phyloP scores from a whole-genome alignment of 208 protist species.

The Leishmania turanica region DNA sequence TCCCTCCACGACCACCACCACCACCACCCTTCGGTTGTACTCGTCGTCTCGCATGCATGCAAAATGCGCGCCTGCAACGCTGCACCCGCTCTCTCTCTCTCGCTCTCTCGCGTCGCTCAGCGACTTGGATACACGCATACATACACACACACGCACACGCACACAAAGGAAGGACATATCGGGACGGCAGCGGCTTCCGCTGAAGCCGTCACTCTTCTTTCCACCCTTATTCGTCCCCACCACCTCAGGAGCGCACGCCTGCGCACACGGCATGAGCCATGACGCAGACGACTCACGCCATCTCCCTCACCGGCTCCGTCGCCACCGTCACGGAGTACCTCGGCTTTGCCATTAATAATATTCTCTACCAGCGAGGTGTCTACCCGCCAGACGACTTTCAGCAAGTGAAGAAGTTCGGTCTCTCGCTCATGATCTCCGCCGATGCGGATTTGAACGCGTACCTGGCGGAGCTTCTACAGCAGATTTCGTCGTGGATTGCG shows the following conservation, averaged over 20 bases:
- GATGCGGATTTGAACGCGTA: slow-evolving; percentile 96
- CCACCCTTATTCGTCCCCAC: neutral
- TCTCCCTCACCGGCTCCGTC: slow-evolving; percentile 96
- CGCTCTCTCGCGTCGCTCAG: neutral
- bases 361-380: slow-evolving; percentile 97
- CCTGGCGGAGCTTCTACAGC: slow-evolving; percentile 94
- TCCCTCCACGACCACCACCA: neutral
- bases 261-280: slow-evolving; percentile 17
- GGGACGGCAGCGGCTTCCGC: neutral
- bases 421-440: slow-evolving; percentile 94
- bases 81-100: neutral
- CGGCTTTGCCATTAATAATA: slow-evolving; percentile 92
- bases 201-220: neutral
- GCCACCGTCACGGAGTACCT: slow-evolving; percentile 99
- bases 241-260: neutral
- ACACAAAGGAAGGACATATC: neutral
- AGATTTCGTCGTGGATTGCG: slow-evolving; percentile 94
- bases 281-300: slow-evolving; percentile 62
- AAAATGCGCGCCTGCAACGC: neutral
- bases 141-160: too few species aligned
- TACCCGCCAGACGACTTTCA: slow-evolving; percentile 97
- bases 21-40: too few species aligned
- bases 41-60: neutral
- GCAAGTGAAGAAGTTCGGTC: slow-evolving; percentile 94
- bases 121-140: neutral